Base-by-base conservation (phyloP, 192 early-diverging fungal genomes). In the Coemansia furcata region DNA sequence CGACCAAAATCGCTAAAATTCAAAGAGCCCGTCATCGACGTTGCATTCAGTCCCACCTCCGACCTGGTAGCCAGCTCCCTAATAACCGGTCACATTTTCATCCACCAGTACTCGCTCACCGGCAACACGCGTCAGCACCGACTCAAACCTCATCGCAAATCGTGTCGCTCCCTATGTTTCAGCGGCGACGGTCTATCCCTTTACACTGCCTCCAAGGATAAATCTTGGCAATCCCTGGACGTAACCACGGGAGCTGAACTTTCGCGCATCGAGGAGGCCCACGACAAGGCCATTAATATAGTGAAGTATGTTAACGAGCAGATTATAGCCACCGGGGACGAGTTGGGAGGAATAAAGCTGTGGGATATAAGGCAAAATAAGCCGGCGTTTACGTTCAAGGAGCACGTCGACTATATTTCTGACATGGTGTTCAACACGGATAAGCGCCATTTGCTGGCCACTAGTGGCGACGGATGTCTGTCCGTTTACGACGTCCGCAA, bases 341-440 rank as follows among this genome's bases (percentile, higher is more conserved):
- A 99, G 76, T 83, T 74, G 0, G 98, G 98, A 17, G 76, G 85
- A 36, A 90, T 99, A 17, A 80, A 72, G 88, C 81, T 99, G 63
- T 99, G 97, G 97, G 97, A 99, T 73, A 84, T 86, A 40, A 85
- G 95, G 62, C 83, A 88, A 63, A 84, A 89, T 55, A 92, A 91
- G 65, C 86, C 86, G 29, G 87, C 90, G 7, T 87, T 89, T 84
- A 84, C 89, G 21, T 97, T 92, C 66, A 76, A 83, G 10, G 95
- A 95, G 59, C 93, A 98, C 68, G 87, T 87, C 11, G 98, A 99
- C 78, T 97, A 91, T 66, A 95, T 98, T 54, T 91, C 95, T 0
- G 93, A 95, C 62, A 88, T 98, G 84, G 77, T 80, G 3, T 98
- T 79, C 68, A 85, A 89, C 39, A 49, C 66, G 5, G 74, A 87